A percentile compares a stretch with the other conserved stretches of the same genome.
phyloP scores from a whole-genome alignment of 2,329 filamentous ascomycete genomes.

The Colletotrichum echinochloae region DNA sequence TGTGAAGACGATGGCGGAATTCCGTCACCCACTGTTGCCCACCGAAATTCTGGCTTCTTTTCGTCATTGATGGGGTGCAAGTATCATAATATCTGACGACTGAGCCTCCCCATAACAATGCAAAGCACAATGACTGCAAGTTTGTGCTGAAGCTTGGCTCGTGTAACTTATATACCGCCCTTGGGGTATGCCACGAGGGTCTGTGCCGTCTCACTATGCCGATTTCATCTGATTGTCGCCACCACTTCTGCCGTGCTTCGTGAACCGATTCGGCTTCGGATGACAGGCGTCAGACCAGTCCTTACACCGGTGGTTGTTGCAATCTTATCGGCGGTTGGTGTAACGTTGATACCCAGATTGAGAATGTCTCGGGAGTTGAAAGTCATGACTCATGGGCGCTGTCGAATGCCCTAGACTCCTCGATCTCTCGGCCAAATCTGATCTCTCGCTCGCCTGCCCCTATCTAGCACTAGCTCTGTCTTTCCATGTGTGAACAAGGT shows the following conservation, averaged over 20 bases:
- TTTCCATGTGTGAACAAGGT: not conserved
- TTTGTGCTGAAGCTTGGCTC: conserved; percentile 12
- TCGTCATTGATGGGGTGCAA: not conserved
- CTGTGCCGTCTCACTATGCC: conserved; percentile 14
- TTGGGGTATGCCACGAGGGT: conserved; percentile 30
- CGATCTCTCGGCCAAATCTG: not conserved
- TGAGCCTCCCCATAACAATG: not conserved
- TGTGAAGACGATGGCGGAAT: not conserved
- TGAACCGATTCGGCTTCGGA: conserved; percentile 1
- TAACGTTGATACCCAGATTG: not conserved
- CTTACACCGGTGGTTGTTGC: not conserved
- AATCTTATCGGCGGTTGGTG: not conserved
- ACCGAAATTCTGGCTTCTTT: not conserved
- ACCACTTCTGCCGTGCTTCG: conserved; percentile 5
- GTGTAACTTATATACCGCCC: conserved; percentile 8
- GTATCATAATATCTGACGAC: not conserved
- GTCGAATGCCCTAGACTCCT: conserved; percentile 22
- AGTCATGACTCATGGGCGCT: conserved; percentile 13
- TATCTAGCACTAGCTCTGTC: conserved; percentile 28
- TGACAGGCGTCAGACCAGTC: not conserved
- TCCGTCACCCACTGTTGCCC: not conserved
- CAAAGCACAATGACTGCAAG: not conserved
- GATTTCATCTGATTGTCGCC: not conserved
- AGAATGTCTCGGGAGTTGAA: conserved; percentile 29
- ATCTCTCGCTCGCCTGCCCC: conserved; percentile 16